Evolutionary conservation across 805 yeast species (phyloP), one percentile per base, ranked within the genome.

Genomic region (Ogataea wickerhamii): DNA sequence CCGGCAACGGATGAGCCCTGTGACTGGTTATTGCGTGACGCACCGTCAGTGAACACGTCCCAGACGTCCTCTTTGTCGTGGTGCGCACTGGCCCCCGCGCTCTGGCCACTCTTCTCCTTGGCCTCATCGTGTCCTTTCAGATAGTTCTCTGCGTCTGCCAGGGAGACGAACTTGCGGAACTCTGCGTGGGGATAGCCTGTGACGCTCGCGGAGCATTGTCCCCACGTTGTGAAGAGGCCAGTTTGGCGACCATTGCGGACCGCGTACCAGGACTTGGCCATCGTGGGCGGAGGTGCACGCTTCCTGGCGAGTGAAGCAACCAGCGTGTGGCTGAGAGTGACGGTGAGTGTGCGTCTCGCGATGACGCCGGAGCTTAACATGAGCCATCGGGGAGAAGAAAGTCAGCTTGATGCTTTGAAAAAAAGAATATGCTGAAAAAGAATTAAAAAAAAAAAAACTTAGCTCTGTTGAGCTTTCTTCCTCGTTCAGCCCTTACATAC

Each of bases 21-120:
- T 16, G 52, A 63, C 0, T 87, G 88, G 49, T 82, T 82, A 4
- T 74, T 71, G 7, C 79, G 63, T 0, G 80, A 68, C 0, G 95
- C 84, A 0, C 96, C 97, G 59, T 88, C 97, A 16, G 87, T 80
- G 52, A 74, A 88, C 0, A 87, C 66, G 6, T 29, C 32, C 6
- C 8, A 12, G 11, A 14, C n/a, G 16, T 26, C 7, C 14, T 7
- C 8, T 7, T 14, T 26, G 11, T 7, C n/a, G 29, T 26, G 17
- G 16, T 26, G 7, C 8, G 7, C 29, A 14, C 17, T 26, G n/a
- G 7, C 29, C 8, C n/a, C 29, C 7, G n/a, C 11, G 29, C 14
- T 8, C 7, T 26, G n/a, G 11, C 11, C 7, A 10, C n/a, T 14
- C 7, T 14, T 10, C 14, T 26, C 29, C 25, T 24, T 16, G 12